Conservation (phyloP, 345 rosid species). For the Citrus glauca region DNA sequence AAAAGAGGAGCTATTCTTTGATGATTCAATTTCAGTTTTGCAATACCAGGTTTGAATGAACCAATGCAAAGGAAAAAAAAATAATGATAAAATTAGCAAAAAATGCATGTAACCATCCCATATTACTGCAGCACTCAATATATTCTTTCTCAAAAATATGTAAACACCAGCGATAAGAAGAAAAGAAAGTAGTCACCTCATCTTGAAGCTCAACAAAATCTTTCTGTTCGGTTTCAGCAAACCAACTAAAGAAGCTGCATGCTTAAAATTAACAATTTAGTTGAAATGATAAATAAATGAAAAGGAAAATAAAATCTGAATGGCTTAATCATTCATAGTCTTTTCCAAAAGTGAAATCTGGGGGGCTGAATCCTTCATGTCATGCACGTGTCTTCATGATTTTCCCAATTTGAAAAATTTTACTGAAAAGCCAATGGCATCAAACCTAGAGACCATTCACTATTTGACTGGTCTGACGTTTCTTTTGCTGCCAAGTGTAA, state of each 20-base stretch:
- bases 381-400: not conserved
- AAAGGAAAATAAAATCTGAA: not conserved
- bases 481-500: not conserved
- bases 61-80: not conserved
- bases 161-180: not conserved
- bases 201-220: constrained; percentile 26
- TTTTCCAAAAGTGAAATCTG: not conserved
- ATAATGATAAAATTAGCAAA: not conserved
- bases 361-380: not conserved
- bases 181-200: constrained; percentile 26
- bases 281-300: not conserved
- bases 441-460: not conserved
- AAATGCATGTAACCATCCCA: not conserved
- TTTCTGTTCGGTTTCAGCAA: constrained; percentile 22
- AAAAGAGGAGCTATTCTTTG: not conserved
- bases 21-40: not conserved
- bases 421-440: not conserved
- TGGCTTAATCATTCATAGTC: not conserved
- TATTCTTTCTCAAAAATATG: not conserved
- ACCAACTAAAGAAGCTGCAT: constrained; percentile 40
- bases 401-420: not conserved
- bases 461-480: not conserved
- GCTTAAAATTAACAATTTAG: not conserved
- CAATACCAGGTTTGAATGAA: not conserved
- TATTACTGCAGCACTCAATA: not conserved